Conservation (phyloP, 768 basidiomycete genomes). For the Auriculariales sp. region DNA sequence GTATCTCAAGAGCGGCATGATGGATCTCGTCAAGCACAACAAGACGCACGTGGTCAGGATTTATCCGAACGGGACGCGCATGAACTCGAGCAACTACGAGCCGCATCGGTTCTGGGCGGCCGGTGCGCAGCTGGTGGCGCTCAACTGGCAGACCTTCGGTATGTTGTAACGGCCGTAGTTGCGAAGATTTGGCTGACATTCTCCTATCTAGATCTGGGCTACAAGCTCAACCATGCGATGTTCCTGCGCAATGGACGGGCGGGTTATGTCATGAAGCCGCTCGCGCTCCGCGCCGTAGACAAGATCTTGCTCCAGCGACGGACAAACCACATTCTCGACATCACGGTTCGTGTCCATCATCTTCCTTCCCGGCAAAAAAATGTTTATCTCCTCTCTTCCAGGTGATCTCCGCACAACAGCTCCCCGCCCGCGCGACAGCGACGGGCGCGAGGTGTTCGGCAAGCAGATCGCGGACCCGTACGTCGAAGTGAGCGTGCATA, state of each 20-base stretch:
- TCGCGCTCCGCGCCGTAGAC: constrained; percentile 48
- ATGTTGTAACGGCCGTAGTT: too few relatives aligned
- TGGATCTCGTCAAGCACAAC: constrained; percentile 75
- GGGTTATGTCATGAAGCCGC: constrained; percentile 86
- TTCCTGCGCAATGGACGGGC: constrained; percentile 80
- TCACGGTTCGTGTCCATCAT: constrained; percentile 33
- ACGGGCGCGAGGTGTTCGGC: constrained; percentile 45
- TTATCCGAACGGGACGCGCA: constrained; percentile 72
- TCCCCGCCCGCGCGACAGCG: constrained; percentile 53
- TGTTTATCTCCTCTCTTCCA: constrained; percentile 10
- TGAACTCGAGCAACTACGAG: constrained; percentile 76
- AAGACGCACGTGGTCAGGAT: constrained; percentile 68
- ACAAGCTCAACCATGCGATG: constrained; percentile 90
- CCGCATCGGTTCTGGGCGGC: constrained; percentile 84
- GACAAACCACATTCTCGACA: constrained; percentile 45
- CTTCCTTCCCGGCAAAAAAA: neutral
- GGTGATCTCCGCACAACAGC: constrained; percentile 82
- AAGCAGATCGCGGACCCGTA: constrained; percentile 52
- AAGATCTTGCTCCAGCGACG: constrained; percentile 40
- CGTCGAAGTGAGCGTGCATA: constrained; percentile 65
- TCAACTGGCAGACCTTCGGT: constrained; percentile 98
- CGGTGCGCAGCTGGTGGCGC: constrained; percentile 78
- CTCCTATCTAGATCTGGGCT: constrained; percentile 54
- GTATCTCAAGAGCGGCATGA: constrained; percentile 50
- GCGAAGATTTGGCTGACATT: neutral